Conservation (phyloP, 805 yeast genomes). For the Barnettozyma populi region DNA sequence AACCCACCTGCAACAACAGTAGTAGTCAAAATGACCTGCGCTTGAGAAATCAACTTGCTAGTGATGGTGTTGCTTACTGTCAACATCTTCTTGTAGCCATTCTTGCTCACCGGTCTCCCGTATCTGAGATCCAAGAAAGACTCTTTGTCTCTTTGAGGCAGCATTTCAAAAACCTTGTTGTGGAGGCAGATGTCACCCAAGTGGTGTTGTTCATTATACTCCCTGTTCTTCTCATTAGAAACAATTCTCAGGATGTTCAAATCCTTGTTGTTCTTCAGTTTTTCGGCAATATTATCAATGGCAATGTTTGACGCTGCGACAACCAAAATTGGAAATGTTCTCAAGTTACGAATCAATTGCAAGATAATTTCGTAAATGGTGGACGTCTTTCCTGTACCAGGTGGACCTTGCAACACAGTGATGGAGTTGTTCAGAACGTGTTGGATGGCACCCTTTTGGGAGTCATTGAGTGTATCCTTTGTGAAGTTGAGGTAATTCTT, state of each 20-base stretch:
- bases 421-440: conserved; percentile 30
- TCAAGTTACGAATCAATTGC: conserved; percentile 48
- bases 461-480: conserved; percentile 46
- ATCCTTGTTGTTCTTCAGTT: conserved; percentile 46
- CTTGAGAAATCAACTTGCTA: conserved; percentile 51
- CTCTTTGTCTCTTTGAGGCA: conserved; percentile 41
- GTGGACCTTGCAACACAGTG: conserved; percentile 70
- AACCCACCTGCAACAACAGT: conserved; percentile 70
- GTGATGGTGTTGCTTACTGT: conserved; percentile 40
- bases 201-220: conserved; percentile 53
- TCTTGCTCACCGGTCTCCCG: conserved; percentile 39
- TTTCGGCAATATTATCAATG: conserved; percentile 71
- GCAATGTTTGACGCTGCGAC: conserved; percentile 76
- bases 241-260: conserved; percentile 51
- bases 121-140: conserved; percentile 38
- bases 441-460: conserved; percentile 46
- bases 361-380: conserved; percentile 60
- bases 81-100: conserved; percentile 45
- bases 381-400: conserved; percentile 78
- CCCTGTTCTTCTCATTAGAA: conserved; percentile 54
- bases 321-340: conserved; percentile 59
- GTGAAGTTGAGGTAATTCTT: conserved; percentile 47
- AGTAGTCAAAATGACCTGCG: conserved; percentile 66
- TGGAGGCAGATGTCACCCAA: conserved; percentile 59
- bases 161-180: conserved; percentile 46